Evolutionary conservation across 257 asterid genomes (phyloP).

Genomic region (Henckelia pumila): DNA sequence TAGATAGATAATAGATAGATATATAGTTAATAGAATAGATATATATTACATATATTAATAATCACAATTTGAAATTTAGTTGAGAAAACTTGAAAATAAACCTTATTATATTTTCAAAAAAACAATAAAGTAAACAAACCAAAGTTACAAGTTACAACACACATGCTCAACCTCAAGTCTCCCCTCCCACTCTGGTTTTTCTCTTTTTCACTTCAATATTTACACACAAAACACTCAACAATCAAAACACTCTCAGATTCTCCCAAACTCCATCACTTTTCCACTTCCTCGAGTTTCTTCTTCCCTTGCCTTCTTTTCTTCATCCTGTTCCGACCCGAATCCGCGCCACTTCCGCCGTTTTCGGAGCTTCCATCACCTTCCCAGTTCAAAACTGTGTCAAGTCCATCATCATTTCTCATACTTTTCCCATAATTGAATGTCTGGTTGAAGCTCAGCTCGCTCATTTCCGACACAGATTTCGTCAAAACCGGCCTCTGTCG

Average conservation of each 20-base stretch:
- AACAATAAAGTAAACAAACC: neutral
- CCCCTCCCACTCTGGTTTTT: neutral
- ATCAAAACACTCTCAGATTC: neutral
- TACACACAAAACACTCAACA: neutral
- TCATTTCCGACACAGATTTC: conserved; percentile 47
- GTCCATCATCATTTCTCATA: conserved; percentile 54
- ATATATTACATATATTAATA: no score
- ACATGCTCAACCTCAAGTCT: neutral
- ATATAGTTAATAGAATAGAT: no score
- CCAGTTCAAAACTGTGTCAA: conserved; percentile 66
- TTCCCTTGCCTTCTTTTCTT: conserved; percentile 32
- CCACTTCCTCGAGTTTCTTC: conserved; percentile 28
- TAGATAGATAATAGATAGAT: no score
- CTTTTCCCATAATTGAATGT: conserved; percentile 29
- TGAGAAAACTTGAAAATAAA: no score
- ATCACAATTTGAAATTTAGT: no score
- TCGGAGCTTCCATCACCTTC: conserved; percentile 27
- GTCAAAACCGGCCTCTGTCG: conserved; percentile 42
- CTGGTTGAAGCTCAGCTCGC: conserved; percentile 42
- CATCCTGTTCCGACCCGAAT: conserved; percentile 20
- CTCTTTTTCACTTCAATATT: neutral
- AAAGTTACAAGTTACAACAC: neutral
- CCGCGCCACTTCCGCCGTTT: conserved; percentile 13
- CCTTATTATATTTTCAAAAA: no score
- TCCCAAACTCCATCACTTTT: conserved; percentile 20